These are phyloP conservation scores for Globisporangium ultimum DNA, from an alignment of 352 stramenopile genomes.

Conservation along the genomic window DNA sequence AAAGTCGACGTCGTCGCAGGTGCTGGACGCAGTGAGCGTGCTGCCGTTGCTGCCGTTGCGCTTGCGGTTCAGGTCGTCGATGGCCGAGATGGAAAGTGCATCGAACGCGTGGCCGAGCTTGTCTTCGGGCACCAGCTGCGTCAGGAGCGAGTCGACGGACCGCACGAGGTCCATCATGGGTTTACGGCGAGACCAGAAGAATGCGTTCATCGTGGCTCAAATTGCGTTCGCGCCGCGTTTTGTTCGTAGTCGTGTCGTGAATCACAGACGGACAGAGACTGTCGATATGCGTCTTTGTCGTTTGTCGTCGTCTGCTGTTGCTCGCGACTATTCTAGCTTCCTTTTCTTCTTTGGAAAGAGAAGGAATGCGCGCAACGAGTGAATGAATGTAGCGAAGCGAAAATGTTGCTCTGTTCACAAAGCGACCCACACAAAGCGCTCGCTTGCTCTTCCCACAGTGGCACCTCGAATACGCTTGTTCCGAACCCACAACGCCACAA, in stretches of 20 bases:
- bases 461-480: too few relatives aligned
- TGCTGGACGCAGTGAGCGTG: neutral
- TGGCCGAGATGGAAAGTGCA: slow-evolving; percentile 33
- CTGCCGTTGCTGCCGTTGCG: slow-evolving; percentile 11
- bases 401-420: too few relatives aligned
- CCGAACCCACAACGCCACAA: too few relatives aligned
- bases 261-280: neutral
- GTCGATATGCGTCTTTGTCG: too few relatives aligned
- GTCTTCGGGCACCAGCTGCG: slow-evolving; percentile 56
- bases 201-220: slow-evolving; percentile 52
- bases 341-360: too few relatives aligned
- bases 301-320: too few relatives aligned
- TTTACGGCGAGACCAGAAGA: slow-evolving; percentile 75
- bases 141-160: slow-evolving; percentile 58
- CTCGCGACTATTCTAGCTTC: too few relatives aligned
- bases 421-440: too few relatives aligned
- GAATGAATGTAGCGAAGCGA: too few relatives aligned
- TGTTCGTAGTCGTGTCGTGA: neutral
- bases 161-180: slow-evolving; percentile 73
- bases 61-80: slow-evolving; percentile 22
- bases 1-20: slow-evolving; percentile 11
- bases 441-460: too few relatives aligned
- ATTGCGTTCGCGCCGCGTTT: neutral
- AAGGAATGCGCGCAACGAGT: too few relatives aligned
- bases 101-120: slow-evolving; percentile 51